Evolutionary conservation across 345 rosid species (phyloP).

Genomic region (Clarkia xantiana): DNA sequence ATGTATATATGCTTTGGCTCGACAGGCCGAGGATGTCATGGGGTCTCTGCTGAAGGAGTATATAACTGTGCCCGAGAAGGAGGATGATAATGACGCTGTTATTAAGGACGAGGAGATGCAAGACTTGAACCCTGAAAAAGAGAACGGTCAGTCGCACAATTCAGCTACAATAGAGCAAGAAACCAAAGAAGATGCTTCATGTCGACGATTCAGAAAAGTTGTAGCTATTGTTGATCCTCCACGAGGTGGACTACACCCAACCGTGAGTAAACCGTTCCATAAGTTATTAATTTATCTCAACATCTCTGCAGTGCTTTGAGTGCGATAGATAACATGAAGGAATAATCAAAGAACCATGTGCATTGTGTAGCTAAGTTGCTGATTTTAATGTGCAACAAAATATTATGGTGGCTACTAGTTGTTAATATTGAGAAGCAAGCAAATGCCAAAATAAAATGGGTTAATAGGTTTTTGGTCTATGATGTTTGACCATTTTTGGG

Average conservation of each 20-base stretch:
- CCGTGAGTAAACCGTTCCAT: conserved; percentile 26
- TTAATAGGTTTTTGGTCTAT: no score
- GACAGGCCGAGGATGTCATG: conserved; percentile 88
- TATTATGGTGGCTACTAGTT: no score
- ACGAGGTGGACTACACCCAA: conserved; percentile 81
- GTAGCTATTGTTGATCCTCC: conserved; percentile 99
- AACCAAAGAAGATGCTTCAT: conserved; percentile 17
- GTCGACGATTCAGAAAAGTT: conserved; percentile 46
- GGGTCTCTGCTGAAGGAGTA: conserved; percentile 69
- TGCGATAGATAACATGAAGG: no score
- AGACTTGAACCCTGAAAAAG: conserved; percentile 18
- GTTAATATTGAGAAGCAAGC: no score
- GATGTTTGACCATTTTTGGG: no score
- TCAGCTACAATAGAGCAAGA: conserved; percentile 24
- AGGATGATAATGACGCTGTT: conserved; percentile 16
- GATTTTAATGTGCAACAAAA: no score
- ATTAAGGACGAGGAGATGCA: conserved; percentile 5
- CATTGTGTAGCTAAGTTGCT: no score
- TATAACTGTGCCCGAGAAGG: conserved; percentile 25
- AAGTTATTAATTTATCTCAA: not conserved
- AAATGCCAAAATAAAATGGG: no score
- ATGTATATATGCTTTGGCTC: conserved; percentile 4
- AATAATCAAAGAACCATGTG: no score
- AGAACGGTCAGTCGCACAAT: conserved; percentile 10
- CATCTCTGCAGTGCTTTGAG: no score